phyloP scores from a whole-genome alignment of 2,329 filamentous ascomycete species.

The Cladosporium sp. region DNA sequence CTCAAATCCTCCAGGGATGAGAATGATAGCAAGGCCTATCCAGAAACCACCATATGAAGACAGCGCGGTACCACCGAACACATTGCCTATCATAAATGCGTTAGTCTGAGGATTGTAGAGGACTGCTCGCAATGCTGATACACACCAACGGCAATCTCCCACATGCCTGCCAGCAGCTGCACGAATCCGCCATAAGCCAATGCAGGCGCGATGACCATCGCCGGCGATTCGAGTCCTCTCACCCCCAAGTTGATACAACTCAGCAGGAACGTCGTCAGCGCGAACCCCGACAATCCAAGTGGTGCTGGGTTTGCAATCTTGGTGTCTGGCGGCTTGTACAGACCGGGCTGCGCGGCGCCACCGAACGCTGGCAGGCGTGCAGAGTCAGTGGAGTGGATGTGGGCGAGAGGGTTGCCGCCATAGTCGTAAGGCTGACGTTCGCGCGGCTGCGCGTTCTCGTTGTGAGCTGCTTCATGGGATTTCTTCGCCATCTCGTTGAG shows the following conservation, averaged over 20 bases:
- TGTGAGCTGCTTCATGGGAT: neutral
- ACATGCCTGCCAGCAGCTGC: slow-evolving; percentile 80
- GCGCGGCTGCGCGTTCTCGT: slow-evolving; percentile 28
- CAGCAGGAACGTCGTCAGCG: slow-evolving; percentile 76
- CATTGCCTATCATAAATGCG: slow-evolving; percentile 52
- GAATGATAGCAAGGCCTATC: slow-evolving; percentile 68
- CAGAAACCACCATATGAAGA: slow-evolving; percentile 83
- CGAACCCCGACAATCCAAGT: slow-evolving; percentile 72
- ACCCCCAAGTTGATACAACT: slow-evolving; percentile 68
- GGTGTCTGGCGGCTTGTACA: slow-evolving; percentile 25
- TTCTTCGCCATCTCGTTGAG: neutral
- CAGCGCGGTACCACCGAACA: slow-evolving; percentile 76
- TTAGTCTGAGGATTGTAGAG: neutral
- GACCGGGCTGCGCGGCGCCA: slow-evolving; percentile 50
- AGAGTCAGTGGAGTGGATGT: slow-evolving; percentile 46
- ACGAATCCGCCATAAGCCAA: slow-evolving; percentile 75
- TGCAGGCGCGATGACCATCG: slow-evolving; percentile 64
- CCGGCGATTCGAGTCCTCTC: slow-evolving; percentile 56
- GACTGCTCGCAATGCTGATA: neutral
- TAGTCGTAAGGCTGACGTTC: slow-evolving; percentile 42
- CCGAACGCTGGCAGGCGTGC: slow-evolving; percentile 46
- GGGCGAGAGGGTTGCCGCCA: slow-evolving; percentile 49
- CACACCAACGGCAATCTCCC: slow-evolving; percentile 75
- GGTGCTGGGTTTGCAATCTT: slow-evolving; percentile 75
- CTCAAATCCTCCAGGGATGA: slow-evolving; percentile 64